Percentiles rank a stretch among this genome's conserved stretches.
Evolutionary conservation across 2,329 filamentous ascomycete species (phyloP).

Genomic region (Lasiodiplodia theobromae): DNA sequence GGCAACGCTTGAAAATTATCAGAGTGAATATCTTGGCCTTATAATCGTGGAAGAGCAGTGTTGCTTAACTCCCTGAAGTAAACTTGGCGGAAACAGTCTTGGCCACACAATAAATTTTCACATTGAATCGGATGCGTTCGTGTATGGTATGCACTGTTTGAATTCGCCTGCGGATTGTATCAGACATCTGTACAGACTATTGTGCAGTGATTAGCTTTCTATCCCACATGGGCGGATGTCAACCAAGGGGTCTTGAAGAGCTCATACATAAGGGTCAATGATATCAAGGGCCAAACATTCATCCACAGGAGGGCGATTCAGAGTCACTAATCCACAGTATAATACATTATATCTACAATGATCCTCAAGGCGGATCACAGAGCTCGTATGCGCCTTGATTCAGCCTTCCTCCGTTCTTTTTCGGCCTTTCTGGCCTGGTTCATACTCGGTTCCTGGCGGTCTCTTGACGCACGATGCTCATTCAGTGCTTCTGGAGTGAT

Average conservation of each 20-base stretch:
- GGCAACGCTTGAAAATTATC: background rate
- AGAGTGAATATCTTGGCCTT: too few relatives aligned
- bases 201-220: too few relatives aligned
- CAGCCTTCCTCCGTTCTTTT: conserved; percentile 55
- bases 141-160: too few relatives aligned
- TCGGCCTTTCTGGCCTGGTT: conserved; percentile 73
- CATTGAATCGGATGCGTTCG: too few relatives aligned
- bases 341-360: background rate
- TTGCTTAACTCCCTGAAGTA: too few relatives aligned
- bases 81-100: too few relatives aligned
- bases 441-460: conserved; percentile 62
- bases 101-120: too few relatives aligned
- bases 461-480: conserved; percentile 56
- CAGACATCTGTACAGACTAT: too few relatives aligned
- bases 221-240: too few relatives aligned
- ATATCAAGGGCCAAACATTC: background rate
- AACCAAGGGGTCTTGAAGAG: too few relatives aligned
- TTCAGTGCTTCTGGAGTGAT: conserved; percentile 68
- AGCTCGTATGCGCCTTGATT: conserved; percentile 3
- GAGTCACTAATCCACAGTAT: background rate
- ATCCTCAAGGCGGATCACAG: background rate
- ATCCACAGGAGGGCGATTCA: background rate
- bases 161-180: too few relatives aligned
- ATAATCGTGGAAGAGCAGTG: too few relatives aligned
- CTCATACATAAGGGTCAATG: background rate